A percentile compares a stretch with the other conserved stretches of the same genome.
Conservation (phyloP, 2,329 filamentous ascomycete genomes). For the Dactylellina leptospora region DNA sequence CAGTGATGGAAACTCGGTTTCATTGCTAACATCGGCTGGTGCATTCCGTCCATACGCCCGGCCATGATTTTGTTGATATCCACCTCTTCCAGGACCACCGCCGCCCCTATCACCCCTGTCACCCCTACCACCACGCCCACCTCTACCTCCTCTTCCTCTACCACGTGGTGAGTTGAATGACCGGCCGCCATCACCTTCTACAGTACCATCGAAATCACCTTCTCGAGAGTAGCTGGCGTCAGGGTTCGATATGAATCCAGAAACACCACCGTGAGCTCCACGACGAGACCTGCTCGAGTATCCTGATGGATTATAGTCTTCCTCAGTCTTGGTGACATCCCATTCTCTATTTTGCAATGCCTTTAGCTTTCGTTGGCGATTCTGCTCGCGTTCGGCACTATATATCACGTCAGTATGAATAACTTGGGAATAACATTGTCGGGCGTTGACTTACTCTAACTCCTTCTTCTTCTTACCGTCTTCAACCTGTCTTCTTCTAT, state of each 20-base stretch:
- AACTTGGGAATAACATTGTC: not conserved
- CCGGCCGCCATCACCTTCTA: slow-evolving; percentile 9
- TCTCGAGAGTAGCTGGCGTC: slow-evolving; percentile 35
- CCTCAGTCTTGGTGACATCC: slow-evolving; percentile 68
- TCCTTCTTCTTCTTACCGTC: slow-evolving; percentile 66
- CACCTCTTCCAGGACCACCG: slow-evolving; percentile 55
- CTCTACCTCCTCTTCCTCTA: slow-evolving; percentile 53
- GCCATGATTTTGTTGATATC: slow-evolving; percentile 3
- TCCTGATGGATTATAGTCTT: slow-evolving; percentile 56
- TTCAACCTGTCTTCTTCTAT: slow-evolving; percentile 65
- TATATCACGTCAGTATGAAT: not conserved
- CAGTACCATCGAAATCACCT: slow-evolving; percentile 2
- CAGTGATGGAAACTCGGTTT: slow-evolving; percentile 51
- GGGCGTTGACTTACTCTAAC: slow-evolving; percentile 62
- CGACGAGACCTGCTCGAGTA: slow-evolving; percentile 54
- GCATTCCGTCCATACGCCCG: not conserved
- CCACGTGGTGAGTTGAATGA: slow-evolving; percentile 30
- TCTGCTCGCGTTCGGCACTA: slow-evolving; percentile 68
- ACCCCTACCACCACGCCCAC: slow-evolving; percentile 57
- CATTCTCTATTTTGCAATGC: slow-evolving; percentile 67
- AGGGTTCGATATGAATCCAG: slow-evolving; percentile 33
- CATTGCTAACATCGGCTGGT: slow-evolving; percentile 43
- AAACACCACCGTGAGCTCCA: slow-evolving; percentile 55
- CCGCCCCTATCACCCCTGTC: slow-evolving; percentile 56
- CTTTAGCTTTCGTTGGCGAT: slow-evolving; percentile 70